These are phyloP conservation scores for Psilocybe tampanensis DNA, from an alignment of 768 basidiomycete species.

Conservation along the genomic window DNA sequence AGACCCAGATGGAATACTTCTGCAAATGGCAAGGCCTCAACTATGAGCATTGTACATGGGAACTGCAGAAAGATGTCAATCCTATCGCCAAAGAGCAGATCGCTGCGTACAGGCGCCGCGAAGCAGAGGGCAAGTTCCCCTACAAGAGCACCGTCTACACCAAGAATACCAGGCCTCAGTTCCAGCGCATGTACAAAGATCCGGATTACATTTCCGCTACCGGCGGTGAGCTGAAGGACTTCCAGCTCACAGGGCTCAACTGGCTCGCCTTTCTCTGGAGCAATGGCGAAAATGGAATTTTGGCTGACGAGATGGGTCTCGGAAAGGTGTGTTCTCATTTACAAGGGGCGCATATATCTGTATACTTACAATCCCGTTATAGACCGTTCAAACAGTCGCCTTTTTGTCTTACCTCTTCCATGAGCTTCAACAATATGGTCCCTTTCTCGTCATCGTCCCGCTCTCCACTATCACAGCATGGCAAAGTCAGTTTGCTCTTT, in stretches of 20 bases:
- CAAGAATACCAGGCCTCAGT: constrained; percentile 70
- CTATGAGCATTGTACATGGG: constrained; percentile 98
- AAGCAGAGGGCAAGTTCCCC: constrained; percentile 80
- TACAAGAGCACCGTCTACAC: constrained; percentile 78
- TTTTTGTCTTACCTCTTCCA: constrained; percentile 97
- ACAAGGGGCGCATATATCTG: constrained; percentile 1
- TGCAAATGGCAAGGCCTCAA: constrained; percentile 96
- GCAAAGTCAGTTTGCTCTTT: constrained; percentile 91
- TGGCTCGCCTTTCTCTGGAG: constrained; percentile 99
- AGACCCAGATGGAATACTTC: constrained; percentile 86
- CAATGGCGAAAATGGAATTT: constrained; percentile 92
- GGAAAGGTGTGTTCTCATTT: constrained; percentile 66
- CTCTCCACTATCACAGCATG: constrained; percentile 98
- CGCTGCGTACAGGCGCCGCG: constrained; percentile 75
- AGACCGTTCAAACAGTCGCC: constrained; percentile 95
- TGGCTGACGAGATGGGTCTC: constrained; percentile 99
- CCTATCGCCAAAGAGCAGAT: constrained; percentile 78
- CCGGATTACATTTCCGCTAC: constrained; percentile 81
- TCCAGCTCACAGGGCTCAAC: constrained; percentile 96
- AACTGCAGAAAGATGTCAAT: constrained; percentile 77
- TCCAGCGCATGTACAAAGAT: constrained; percentile 83
- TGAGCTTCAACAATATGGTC: constrained; percentile 89
- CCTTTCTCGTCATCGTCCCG: constrained; percentile 97
- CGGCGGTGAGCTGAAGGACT: constrained; percentile 92
- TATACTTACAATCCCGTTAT: constrained; percentile 12